A percentile compares a stretch with the other conserved stretches of the same genome.
These are phyloP conservation scores for Escallonia rubra DNA, from an alignment of 129 eudicot genomes.

Conservation along the genomic window DNA sequence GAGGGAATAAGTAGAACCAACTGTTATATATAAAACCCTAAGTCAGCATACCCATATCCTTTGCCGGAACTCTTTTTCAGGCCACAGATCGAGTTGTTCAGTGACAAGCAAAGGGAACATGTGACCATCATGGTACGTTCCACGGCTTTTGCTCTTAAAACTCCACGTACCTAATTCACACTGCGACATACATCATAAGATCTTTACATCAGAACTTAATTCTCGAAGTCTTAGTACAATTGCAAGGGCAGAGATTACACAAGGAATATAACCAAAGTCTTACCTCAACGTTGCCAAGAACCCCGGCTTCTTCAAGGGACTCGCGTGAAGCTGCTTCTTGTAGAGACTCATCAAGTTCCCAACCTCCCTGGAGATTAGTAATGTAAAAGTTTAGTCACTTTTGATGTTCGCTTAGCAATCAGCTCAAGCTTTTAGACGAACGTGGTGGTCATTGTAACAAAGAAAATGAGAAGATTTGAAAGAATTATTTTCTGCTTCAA, in stretches of 20 bases:
- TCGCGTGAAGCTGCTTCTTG: slow-evolving; percentile 81
- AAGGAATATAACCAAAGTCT: background rate
- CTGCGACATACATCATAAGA: slow-evolving; percentile 20
- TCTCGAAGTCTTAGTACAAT: too few species aligned
- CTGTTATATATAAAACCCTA: too few species aligned
- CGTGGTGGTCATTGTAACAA: too few species aligned
- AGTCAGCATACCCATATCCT: slow-evolving; percentile 61
- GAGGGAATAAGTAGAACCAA: background rate
- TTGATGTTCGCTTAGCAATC: too few species aligned
- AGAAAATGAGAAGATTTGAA: too few species aligned
- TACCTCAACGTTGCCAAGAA: slow-evolving; percentile 68
- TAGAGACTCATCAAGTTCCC: slow-evolving; percentile 83
- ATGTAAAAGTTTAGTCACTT: too few species aligned
- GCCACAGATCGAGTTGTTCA: slow-evolving; percentile 80
- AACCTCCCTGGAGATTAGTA: slow-evolving; percentile 51
- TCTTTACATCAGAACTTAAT: too few species aligned
- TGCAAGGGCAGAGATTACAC: too few species aligned
- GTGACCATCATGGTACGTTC: slow-evolving; percentile 49
- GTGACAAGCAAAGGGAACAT: slow-evolving; percentile 83
- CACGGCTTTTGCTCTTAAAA: slow-evolving; percentile 69
- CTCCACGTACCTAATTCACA: slow-evolving; percentile 70
- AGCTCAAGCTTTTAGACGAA: too few species aligned
- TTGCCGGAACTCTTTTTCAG: slow-evolving; percentile 63
- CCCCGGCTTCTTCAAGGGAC: slow-evolving; percentile 86
- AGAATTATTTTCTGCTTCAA: background rate